phyloP scores from a whole-genome alignment of 2,329 filamentous ascomycete species.

The Fusarium metavorans region DNA sequence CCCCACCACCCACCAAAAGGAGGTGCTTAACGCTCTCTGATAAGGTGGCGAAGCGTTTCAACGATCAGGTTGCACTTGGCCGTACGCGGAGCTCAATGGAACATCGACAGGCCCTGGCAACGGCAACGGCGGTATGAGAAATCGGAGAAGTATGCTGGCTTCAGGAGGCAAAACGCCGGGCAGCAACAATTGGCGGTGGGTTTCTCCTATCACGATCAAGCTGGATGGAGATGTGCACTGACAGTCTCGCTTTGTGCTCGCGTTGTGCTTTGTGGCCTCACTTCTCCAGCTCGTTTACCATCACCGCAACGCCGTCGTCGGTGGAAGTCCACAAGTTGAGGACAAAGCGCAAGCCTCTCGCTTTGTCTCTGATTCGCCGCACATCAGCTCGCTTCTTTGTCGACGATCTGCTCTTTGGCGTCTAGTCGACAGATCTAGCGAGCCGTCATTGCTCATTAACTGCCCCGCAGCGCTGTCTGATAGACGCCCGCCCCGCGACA shows the following conservation, averaged over 20 bases:
- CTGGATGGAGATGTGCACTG: neutral
- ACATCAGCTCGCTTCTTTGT: neutral
- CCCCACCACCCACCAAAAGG: slow-evolving; percentile 19
- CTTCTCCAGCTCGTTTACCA: neutral
- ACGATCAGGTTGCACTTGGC: slow-evolving; percentile 32
- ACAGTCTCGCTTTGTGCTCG: neutral
- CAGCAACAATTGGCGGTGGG: neutral
- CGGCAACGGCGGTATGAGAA: slow-evolving; percentile 19
- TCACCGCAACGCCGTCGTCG: neutral
- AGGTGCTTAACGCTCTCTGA: slow-evolving; percentile 29
- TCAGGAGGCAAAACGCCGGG: neutral
- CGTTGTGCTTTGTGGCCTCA: neutral
- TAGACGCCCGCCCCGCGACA: slow-evolving; percentile 22
- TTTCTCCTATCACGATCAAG: neutral
- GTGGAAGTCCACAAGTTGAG: neutral
- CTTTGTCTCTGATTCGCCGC: slow-evolving; percentile 7
- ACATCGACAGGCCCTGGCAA: slow-evolving; percentile 27
- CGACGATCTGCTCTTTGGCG: slow-evolving; percentile 17
- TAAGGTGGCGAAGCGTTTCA: slow-evolving; percentile 47
- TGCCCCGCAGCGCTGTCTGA: slow-evolving; percentile 18
- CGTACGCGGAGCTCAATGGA: slow-evolving; percentile 30
- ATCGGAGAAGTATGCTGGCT: slow-evolving; percentile 5
- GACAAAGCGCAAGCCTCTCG: slow-evolving; percentile 13
- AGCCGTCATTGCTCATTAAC: neutral
- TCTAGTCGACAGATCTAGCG: slow-evolving; percentile 17